These are phyloP conservation scores for Globisporangium alternatum DNA, from an alignment of 352 stramenopile species.

Conservation along the genomic window DNA sequence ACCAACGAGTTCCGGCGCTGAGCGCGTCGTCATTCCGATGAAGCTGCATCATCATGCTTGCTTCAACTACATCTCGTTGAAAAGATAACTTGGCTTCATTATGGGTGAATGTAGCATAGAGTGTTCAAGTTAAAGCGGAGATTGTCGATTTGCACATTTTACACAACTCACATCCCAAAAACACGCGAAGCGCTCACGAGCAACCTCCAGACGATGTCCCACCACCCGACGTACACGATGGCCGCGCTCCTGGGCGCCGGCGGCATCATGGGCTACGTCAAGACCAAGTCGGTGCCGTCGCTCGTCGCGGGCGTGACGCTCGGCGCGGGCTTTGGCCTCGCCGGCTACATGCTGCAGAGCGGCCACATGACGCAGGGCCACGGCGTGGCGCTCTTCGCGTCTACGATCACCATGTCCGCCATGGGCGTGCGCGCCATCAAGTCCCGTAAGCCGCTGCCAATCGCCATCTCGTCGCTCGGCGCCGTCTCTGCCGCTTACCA, in stretches of 20 bases:
- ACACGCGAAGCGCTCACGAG: slow-evolving; percentile 7
- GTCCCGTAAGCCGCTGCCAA: slow-evolving; percentile 68
- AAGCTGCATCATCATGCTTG: too few relatives aligned
- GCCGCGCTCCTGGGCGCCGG: slow-evolving; percentile 57
- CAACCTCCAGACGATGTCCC: slow-evolving; percentile 34
- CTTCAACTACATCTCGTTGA: too few relatives aligned
- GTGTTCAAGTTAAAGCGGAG: too few relatives aligned
- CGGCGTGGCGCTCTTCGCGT: slow-evolving; percentile 73
- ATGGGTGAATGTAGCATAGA: too few relatives aligned
- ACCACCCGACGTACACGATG: slow-evolving; percentile 87
- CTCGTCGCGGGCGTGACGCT: slow-evolving; percentile 80
- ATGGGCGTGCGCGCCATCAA: slow-evolving; percentile 83
- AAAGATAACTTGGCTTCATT: too few relatives aligned
- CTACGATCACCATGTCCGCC: slow-evolving; percentile 79
- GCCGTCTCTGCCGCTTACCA: slow-evolving; percentile 81
- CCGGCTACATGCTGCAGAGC: slow-evolving; percentile 77
- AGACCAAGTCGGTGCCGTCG: slow-evolving; percentile 76
- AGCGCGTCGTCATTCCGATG: too few relatives aligned
- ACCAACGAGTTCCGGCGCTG: too few relatives aligned
- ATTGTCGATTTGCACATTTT: neutral
- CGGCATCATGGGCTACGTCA: slow-evolving; percentile 78
- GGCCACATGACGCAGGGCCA: slow-evolving; percentile 83
- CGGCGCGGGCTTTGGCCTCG: slow-evolving; percentile 73
- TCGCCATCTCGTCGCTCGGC: slow-evolving; percentile 70
- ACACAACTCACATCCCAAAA: neutral